These are phyloP conservation scores for Lentinula aciculospora DNA, from an alignment of 768 basidiomycete genomes.

Conservation along the genomic window DNA sequence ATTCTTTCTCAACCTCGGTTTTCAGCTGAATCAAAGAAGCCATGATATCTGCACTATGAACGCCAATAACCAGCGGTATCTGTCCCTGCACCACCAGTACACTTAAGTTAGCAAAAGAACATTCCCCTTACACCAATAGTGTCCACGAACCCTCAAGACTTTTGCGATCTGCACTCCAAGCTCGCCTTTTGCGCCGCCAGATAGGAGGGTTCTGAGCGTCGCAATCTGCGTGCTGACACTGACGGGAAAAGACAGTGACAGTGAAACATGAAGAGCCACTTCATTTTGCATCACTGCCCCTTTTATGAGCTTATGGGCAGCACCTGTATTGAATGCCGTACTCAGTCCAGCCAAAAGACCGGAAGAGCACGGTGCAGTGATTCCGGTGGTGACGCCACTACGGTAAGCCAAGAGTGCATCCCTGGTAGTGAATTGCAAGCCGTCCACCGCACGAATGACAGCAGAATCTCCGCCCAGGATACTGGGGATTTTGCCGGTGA, in stretches of 20 bases:
- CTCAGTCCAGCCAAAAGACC: slow-evolving; percentile 55
- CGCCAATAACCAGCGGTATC: slow-evolving; percentile 55
- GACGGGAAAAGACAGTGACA: slow-evolving; percentile 35
- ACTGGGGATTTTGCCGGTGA: slow-evolving; percentile 32
- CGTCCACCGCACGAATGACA: slow-evolving; percentile 60
- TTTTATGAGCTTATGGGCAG: slow-evolving; percentile 46
- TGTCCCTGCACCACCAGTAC: slow-evolving; percentile 35
- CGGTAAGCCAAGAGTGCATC: slow-evolving; percentile 43
- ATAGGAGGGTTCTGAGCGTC: slow-evolving; percentile 47
- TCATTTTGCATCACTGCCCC: slow-evolving; percentile 59
- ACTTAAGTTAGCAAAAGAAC: background rate
- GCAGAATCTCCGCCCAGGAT: slow-evolving; percentile 37
- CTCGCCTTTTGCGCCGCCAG: slow-evolving; percentile 30
- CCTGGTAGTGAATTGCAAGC: slow-evolving; percentile 32
- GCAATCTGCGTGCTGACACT: slow-evolving; percentile 70
- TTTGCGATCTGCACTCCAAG: slow-evolving; percentile 35
- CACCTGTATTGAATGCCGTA: slow-evolving; percentile 51
- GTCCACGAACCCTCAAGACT: slow-evolving; percentile 33
- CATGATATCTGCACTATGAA: slow-evolving; percentile 66
- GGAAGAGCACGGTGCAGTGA: slow-evolving; percentile 45
- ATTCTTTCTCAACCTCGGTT: slow-evolving; percentile 45
- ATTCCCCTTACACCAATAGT: background rate
- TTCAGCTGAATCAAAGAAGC: slow-evolving; percentile 62
- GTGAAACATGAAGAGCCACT: slow-evolving; percentile 54
- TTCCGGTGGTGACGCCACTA: slow-evolving; percentile 55